Evolutionary conservation across 768 basidiomycete species (phyloP).

Genomic region (Mycena amicta): DNA sequence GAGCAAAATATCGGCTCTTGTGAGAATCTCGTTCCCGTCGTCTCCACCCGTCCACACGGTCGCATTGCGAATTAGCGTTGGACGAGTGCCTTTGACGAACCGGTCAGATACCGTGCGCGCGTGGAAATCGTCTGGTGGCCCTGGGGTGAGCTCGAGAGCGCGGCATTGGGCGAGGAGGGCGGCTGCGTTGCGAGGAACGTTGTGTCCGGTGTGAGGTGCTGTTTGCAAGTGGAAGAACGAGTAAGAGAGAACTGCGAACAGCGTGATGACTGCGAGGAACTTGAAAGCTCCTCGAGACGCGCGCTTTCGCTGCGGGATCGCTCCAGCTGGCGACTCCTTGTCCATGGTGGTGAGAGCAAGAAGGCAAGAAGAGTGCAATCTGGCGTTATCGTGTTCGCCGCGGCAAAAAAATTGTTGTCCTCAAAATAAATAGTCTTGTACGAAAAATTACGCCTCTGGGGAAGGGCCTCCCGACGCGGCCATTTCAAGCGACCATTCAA

Average conservation of each 20-base stretch:
- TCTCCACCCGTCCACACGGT: conserved; percentile 76
- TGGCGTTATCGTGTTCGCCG: neutral
- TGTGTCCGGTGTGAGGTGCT: too few relatives aligned
- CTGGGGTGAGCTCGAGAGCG: conserved; percentile 11
- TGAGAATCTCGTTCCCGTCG: conserved; percentile 56
- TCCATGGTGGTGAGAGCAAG: neutral
- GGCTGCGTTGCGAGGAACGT: conserved; percentile 13
- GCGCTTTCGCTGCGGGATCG: neutral
- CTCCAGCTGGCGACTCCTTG: neutral
- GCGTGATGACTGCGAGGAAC: neutral
- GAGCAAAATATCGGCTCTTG: conserved; percentile 58
- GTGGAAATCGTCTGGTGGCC: conserved; percentile 37
- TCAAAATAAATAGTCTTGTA: neutral
- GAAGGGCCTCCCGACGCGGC: too few relatives aligned
- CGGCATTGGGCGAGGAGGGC: conserved; percentile 11
- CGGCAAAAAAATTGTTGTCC: neutral
- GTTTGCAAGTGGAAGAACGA: too few relatives aligned
- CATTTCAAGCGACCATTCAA: neutral
- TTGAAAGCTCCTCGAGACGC: neutral
- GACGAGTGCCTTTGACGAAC: conserved; percentile 52
- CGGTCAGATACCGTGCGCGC: conserved; percentile 51
- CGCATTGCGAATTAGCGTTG: conserved; percentile 65
- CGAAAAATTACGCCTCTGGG: neutral
- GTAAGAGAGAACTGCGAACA: too few relatives aligned
- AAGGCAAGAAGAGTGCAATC: too few relatives aligned